phyloP scores from a whole-genome alignment of 768 basidiomycete species.

The Leucosporidium creatinivorum region DNA sequence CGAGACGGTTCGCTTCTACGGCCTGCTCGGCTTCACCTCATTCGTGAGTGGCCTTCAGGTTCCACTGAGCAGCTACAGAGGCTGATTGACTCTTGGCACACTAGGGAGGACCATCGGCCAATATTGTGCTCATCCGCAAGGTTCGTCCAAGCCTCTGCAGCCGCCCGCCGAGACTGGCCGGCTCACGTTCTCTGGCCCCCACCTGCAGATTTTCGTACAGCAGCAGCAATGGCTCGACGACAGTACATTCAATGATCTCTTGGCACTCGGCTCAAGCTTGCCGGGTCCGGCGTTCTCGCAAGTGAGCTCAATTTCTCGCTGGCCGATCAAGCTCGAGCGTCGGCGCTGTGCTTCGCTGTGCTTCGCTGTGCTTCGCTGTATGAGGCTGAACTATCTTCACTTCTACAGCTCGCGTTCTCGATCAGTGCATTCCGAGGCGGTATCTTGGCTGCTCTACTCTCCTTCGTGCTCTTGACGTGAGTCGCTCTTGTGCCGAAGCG shows the following conservation, averaged over 20 bases:
- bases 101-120: conserved; percentile 47
- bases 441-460: conserved; percentile 44
- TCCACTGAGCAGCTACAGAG: too few species aligned
- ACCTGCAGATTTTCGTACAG: conserved; percentile 40
- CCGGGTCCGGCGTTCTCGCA: conserved; percentile 48
- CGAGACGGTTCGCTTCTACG: too few species aligned
- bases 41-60: conserved; percentile 39
- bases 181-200: not conserved
- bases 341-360: too few species aligned
- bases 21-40: conserved; percentile 44
- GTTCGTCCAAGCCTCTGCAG: not conserved
- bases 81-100: too few species aligned
- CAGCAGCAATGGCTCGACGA: conserved; percentile 39
- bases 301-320: too few species aligned
- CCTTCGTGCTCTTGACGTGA: conserved; percentile 46
- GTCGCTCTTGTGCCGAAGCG: too few species aligned
- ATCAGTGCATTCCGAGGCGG: conserved; percentile 49
- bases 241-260: conserved; percentile 45
- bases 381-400: too few species aligned
- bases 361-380: too few species aligned
- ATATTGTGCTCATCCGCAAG: conserved; percentile 49
- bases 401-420: conserved; percentile 48
- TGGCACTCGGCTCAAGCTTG: conserved; percentile 49
- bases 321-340: too few species aligned
- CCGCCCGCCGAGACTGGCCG: too few species aligned